phyloP scores from a whole-genome alignment of 2,329 filamentous ascomycete genomes.

The Monosporascus sp. region DNA sequence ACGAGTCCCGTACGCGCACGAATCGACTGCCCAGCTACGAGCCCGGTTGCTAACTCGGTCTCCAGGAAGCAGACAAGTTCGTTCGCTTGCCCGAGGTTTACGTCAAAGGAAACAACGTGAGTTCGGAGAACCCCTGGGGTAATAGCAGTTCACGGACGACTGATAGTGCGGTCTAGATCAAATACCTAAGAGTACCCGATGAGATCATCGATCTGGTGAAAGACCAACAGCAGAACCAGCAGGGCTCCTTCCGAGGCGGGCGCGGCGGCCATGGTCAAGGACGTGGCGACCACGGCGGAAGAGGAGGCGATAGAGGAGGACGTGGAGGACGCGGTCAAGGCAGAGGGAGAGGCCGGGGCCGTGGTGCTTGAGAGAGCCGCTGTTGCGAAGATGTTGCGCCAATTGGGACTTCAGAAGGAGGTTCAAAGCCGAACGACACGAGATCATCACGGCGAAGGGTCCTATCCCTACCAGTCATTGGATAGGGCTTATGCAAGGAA shows the following conservation, averaged over 20 bases:
- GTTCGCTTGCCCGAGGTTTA: constrained; percentile 89
- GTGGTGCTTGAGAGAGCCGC: constrained; percentile 24
- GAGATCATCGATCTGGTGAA: constrained; percentile 93
- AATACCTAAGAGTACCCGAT: constrained; percentile 93
- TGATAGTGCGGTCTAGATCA: constrained; percentile 63
- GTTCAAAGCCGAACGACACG: not conserved
- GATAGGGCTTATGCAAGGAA: not conserved
- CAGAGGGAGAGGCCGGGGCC: constrained; percentile 37
- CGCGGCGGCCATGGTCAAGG: constrained; percentile 52
- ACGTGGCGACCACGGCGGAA: constrained; percentile 52
- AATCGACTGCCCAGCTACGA: not conserved
- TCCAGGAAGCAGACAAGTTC: constrained; percentile 85
- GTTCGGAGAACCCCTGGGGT: constrained; percentile 27
- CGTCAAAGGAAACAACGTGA: constrained; percentile 92
- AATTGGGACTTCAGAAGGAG: not conserved
- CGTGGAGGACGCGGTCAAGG: constrained; percentile 48
- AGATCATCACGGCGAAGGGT: not conserved
- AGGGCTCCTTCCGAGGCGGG: constrained; percentile 58
- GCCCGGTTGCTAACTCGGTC: constrained; percentile 13
- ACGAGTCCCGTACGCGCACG: constrained; percentile 65
- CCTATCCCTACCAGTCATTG: not conserved
- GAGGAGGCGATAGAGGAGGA: constrained; percentile 52
- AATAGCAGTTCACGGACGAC: constrained; percentile 1
- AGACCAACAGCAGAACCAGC: constrained; percentile 78
- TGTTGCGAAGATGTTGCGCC: not conserved